Conservation (phyloP, 139 green algal species). For the Chlamydomonas asymmetrica region DNA sequence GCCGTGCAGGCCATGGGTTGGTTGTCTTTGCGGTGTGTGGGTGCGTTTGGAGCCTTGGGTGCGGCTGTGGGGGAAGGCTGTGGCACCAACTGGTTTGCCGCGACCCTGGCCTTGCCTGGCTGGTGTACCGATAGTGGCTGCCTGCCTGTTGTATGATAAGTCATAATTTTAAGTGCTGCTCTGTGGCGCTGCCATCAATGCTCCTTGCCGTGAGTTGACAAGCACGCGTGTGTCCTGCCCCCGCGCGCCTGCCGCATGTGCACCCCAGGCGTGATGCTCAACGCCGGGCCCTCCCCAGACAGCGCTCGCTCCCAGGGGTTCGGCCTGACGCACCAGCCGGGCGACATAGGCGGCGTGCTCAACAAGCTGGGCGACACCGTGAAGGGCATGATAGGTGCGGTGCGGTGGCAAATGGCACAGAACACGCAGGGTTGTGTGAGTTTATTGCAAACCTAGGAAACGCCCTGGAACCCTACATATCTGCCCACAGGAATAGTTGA, state of each 20-base stretch:
- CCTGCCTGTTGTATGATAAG: not conserved
- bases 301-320: slow-evolving; percentile 11
- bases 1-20: no score
- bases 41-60: not conserved
- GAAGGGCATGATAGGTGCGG: not conserved
- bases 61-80: not conserved
- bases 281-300: slow-evolving; percentile 7
- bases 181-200: not conserved
- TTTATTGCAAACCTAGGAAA: not conserved
- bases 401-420: no score
- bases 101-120: no score
- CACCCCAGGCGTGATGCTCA: slow-evolving; percentile 17
- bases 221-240: not conserved
- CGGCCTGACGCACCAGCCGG: not conserved
- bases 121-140: not conserved
- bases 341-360: not conserved
- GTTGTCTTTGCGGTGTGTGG: no score
- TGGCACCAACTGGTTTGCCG: not conserved
- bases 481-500: not conserved
- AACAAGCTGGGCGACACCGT: not conserved
- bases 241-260: no score
- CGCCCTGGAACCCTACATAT: not conserved
- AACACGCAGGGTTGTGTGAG: not conserved
- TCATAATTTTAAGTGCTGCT: not conserved
- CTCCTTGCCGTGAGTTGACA: not conserved